Evolutionary conservation across 768 basidiomycete species (phyloP).

Genomic region (Leccinum disarticulatum): DNA sequence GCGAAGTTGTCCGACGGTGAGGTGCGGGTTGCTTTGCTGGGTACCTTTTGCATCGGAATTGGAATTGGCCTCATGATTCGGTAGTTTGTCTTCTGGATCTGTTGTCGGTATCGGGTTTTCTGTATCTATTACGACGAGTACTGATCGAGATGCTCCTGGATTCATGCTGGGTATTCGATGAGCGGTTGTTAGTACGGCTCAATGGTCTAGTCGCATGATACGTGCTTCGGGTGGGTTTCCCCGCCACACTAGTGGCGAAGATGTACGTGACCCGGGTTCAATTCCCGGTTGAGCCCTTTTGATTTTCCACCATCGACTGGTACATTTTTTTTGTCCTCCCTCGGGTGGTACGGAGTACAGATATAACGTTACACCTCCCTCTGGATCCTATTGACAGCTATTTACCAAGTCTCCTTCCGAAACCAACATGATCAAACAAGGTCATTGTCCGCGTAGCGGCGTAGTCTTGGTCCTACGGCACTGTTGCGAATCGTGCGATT

Average conservation of each 20-base stretch:
- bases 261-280: slow-evolving; percentile 39
- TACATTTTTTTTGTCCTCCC: neutral
- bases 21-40: slow-evolving; percentile 35
- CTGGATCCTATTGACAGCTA: slow-evolving; percentile 9
- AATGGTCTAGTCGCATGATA: slow-evolving; percentile 40
- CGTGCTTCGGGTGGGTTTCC: slow-evolving; percentile 36
- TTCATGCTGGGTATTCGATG: neutral
- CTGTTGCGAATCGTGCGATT: slow-evolving; percentile 12
- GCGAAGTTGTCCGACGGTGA: slow-evolving; percentile 27
- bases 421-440: slow-evolving; percentile 17
- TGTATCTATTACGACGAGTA: neutral
- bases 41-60: slow-evolving; percentile 46
- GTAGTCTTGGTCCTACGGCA: slow-evolving; percentile 30
- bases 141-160: neutral
- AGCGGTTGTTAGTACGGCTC: slow-evolving; percentile 27
- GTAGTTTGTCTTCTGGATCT: slow-evolving; percentile 12
- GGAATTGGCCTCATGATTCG: slow-evolving; percentile 42
- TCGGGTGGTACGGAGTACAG: too few species aligned
- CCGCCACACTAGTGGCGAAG: slow-evolving; percentile 15
- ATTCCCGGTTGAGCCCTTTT: slow-evolving; percentile 32
- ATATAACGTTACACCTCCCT: neutral
- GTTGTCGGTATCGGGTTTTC: neutral
- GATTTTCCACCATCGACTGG: slow-evolving; percentile 4
- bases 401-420: slow-evolving; percentile 17
- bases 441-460: slow-evolving; percentile 10